Evolutionary conservation across 2,329 filamentous ascomycete genomes (phyloP).

Genomic region (Leptographium flavum): DNA sequence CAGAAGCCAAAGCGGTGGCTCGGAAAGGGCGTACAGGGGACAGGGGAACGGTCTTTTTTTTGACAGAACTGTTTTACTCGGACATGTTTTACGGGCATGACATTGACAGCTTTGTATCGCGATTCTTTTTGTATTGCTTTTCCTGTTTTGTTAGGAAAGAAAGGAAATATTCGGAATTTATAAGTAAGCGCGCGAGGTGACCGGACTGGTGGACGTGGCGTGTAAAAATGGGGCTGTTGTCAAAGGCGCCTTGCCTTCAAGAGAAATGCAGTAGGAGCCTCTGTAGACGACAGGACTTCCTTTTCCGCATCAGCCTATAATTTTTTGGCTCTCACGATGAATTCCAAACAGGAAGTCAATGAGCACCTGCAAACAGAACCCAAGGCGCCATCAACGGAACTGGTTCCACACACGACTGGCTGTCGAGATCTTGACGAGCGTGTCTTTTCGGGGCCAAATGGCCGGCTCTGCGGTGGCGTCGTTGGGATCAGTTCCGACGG

Average conservation of each 20-base stretch:
- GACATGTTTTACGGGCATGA: background rate
- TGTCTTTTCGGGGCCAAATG: conserved; percentile 31
- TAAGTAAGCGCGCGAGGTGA: background rate
- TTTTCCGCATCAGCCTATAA: too few species aligned
- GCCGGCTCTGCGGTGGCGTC: conserved; percentile 26
- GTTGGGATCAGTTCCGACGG: conserved; percentile 40
- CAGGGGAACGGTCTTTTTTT: background rate
- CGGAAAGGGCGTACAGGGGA: background rate
- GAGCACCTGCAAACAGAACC: too few species aligned
- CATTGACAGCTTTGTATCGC: background rate
- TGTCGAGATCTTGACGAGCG: conserved; percentile 33
- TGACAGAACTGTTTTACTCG: background rate
- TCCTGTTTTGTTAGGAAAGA: background rate
- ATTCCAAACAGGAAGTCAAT: too few species aligned
- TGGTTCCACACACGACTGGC: conserved; percentile 25
- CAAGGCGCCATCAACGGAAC: too few species aligned
- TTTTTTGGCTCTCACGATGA: too few species aligned
- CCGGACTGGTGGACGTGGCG: too few species aligned
- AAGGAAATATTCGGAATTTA: background rate
- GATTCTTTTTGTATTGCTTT: background rate
- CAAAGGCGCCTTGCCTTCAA: too few species aligned
- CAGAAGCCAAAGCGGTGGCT: background rate
- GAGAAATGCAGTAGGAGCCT: too few species aligned
- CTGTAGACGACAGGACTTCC: too few species aligned
- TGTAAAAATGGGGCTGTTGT: too few species aligned